phyloP scores from a whole-genome alignment of 129 eudicot genomes.

The Oenanthe sinensis region DNA sequence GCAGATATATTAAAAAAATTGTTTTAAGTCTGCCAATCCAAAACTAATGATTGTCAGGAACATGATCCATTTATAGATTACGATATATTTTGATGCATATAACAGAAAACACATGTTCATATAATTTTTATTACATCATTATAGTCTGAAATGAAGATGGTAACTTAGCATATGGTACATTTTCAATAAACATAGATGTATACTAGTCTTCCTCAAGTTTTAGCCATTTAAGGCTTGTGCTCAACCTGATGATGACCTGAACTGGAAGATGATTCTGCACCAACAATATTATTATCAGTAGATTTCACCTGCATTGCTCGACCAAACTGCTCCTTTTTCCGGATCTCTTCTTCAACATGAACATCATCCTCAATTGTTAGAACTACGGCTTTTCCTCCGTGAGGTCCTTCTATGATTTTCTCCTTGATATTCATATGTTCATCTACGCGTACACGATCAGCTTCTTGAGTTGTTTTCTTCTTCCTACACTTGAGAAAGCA shows the following conservation, averaged over 20 bases:
- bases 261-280: slow-evolving; percentile 33
- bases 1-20: too few species aligned
- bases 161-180: neutral
- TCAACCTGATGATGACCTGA: slow-evolving; percentile 22
- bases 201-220: neutral
- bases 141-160: neutral
- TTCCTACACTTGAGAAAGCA: slow-evolving; percentile 46
- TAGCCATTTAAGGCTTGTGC: slow-evolving; percentile 15
- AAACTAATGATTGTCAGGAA: too few species aligned
- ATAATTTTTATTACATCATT: neutral
- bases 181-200: neutral
- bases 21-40: too few species aligned
- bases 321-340: slow-evolving; percentile 40
- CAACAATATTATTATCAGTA: slow-evolving; percentile 20
- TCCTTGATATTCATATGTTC: slow-evolving; percentile 43
- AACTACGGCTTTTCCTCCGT: slow-evolving; percentile 42
- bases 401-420: slow-evolving; percentile 44
- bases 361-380: slow-evolving; percentile 65
- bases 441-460: slow-evolving; percentile 26
- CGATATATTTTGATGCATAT: too few species aligned
- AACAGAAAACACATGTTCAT: neutral
- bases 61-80: too few species aligned
- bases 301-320: slow-evolving; percentile 17
- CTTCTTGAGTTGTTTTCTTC: slow-evolving; percentile 32
- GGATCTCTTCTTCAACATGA: slow-evolving; percentile 37